Base-by-base conservation (phyloP, 1,284 basidiomycete species). In the Cutaneotrichosporon sp. region DNA sequence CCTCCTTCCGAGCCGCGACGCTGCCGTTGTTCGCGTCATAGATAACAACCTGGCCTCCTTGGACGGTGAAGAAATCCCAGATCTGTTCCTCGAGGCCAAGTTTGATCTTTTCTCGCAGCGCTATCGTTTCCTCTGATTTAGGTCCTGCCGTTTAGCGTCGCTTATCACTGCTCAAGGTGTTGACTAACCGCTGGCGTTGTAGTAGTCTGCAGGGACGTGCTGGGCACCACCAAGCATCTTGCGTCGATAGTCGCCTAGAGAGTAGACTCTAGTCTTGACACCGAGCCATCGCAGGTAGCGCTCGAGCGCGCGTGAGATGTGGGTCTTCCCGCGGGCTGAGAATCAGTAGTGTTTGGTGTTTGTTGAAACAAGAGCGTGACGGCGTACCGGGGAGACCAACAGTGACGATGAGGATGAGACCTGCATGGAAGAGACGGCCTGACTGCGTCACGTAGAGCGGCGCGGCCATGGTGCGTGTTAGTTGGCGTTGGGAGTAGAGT, bases 1-100 rank as follows among this genome's bases (percentile, higher is more conserved):
- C 76, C 16, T 77, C 78, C 58, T 85, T 82, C 46, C 96, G 79
- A 32, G 81, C 80, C 38, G 79, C 80, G 42, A 80, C 79, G 10
- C 84, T 85, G 1, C 91, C 90, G 66, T 98, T 97, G 72, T 98
- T 98, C n/a, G 96, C 96, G 70, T 99, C 96, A 76, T 97, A 98
- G 57, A 99, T 93, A 29, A 94, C 90, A 16, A 98, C 93, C 72
- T 99, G 94, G 0, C 93, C 93, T 4, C 79, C 76, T 45, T 79
- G 75, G 2, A 78, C 78, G 59, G 84, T 81, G 76, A 96, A 98
- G 75, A 88, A 96, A 56, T 91, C 84, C 81, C 84, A 86, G 39
- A 98, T 91, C 49, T 85, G 79, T 66, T 87, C 80, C 74, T 97
- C 91, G 61, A 96, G 88, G 16, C 86, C 89, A 3, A 81, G 79